phyloP scores from a whole-genome alignment of 2,329 filamentous ascomycete species.

The Aspergillus sojae region DNA sequence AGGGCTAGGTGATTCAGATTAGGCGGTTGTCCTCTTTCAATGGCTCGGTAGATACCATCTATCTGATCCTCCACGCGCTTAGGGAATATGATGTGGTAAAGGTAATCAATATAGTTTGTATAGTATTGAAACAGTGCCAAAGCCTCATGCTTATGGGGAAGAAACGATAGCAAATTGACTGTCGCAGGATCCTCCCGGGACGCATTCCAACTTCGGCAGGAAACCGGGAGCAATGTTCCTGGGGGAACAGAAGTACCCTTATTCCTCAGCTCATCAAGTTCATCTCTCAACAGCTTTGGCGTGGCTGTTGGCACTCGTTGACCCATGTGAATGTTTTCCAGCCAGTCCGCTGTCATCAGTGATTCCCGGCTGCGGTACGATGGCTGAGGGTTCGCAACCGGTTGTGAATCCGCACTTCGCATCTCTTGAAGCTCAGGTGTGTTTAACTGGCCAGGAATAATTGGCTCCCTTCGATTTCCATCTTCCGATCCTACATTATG shows the following conservation, averaged over 20 bases:
- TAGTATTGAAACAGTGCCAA: conserved; percentile 37
- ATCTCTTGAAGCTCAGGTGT: neutral
- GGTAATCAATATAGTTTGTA: conserved; percentile 34
- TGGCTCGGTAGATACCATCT: conserved; percentile 31
- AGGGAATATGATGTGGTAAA: conserved; percentile 41
- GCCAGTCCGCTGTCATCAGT: conserved; percentile 29
- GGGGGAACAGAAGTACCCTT: neutral
- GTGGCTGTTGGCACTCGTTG: conserved; percentile 28
- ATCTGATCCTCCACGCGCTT: conserved; percentile 28
- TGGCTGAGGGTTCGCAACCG: neutral
- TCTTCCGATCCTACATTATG: neutral
- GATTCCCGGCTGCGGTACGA: conserved; percentile 21
- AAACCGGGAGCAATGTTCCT: neutral
- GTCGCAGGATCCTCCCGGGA: conserved; percentile 26
- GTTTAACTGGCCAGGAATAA: too few species aligned
- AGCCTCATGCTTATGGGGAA: conserved; percentile 35
- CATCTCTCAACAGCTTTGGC: conserved; percentile 22
- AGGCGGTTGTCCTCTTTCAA: conserved; percentile 22
- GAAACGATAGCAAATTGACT: conserved; percentile 22
- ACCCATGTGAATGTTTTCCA: conserved; percentile 34
- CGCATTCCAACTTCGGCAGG: conserved; percentile 6
- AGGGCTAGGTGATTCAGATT: conserved; percentile 35
- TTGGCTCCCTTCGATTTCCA: neutral
- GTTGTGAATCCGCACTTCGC: neutral
- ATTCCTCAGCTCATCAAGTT: conserved; percentile 15